Conservation (phyloP, 208 protist species). For the Ichthyophonus hoferi region DNA sequence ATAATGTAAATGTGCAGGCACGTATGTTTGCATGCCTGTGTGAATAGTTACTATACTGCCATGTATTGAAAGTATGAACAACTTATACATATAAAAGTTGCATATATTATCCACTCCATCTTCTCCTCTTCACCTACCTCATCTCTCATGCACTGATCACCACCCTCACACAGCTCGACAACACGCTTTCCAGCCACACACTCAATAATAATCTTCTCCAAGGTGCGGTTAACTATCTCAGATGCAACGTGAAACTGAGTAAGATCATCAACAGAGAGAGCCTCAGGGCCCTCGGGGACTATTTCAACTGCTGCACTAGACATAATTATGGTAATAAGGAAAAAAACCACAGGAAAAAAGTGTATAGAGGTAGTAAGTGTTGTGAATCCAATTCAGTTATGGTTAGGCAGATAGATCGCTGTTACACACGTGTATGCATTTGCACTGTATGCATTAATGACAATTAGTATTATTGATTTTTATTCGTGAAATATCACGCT, state of each 20-base stretch:
- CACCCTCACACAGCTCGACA: conserved; percentile 57
- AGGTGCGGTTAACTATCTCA: conserved; percentile 57
- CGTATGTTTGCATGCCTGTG: too few species aligned
- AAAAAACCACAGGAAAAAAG: too few species aligned
- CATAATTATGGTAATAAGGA: background rate
- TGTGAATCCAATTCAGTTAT: too few species aligned
- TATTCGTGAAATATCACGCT: too few species aligned
- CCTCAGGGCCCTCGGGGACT: background rate
- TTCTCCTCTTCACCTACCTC: conserved; percentile 56
- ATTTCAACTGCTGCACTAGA: background rate
- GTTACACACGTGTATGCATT: too few species aligned
- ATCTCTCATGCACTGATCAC: conserved; percentile 59
- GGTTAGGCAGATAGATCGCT: too few species aligned
- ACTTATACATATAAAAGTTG: background rate
- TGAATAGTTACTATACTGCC: too few species aligned
- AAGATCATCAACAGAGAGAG: conserved; percentile 22
- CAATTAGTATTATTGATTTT: too few species aligned
- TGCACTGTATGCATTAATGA: too few species aligned
- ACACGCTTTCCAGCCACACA: conserved; percentile 74
- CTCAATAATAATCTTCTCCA: conserved; percentile 76
- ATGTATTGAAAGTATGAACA: too few species aligned
- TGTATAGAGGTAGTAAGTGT: too few species aligned
- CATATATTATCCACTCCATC: background rate
- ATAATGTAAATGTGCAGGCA: too few species aligned
- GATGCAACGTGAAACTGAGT: background rate